Evolutionary conservation across 2,329 filamentous ascomycete species (phyloP).

Genomic region (Talaromyces sp.): DNA sequence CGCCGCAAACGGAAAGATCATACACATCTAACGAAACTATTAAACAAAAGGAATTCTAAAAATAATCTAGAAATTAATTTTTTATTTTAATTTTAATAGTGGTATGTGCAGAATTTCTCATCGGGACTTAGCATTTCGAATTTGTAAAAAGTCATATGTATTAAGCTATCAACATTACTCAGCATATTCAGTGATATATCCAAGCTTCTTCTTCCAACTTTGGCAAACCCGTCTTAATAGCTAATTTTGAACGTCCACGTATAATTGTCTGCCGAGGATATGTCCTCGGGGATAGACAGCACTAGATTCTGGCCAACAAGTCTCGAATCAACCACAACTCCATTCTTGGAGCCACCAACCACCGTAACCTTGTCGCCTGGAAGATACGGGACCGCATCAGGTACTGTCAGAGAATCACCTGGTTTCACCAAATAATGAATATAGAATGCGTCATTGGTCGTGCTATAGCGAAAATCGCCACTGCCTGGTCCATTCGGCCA

Average conservation of each 20-base stretch:
- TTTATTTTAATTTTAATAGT: too few species aligned
- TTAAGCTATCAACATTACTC: too few species aligned
- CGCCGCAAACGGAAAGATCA: too few species aligned
- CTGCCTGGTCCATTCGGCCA: conserved; percentile 26
- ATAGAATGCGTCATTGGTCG: neutral
- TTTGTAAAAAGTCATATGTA: too few species aligned
- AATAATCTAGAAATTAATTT: too few species aligned
- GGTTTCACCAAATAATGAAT: neutral
- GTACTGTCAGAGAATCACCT: neutral
- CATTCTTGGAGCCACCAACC: neutral
- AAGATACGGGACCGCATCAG: neutral
- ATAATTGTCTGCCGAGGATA: neutral
- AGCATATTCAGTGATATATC: too few species aligned
- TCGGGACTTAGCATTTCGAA: too few species aligned
- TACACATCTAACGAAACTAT: too few species aligned
- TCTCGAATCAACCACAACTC: neutral
- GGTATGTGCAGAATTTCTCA: too few species aligned
- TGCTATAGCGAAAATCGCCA: neutral
- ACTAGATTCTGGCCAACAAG: neutral
- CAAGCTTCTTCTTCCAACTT: too few species aligned
- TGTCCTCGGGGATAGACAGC: neutral
- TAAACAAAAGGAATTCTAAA: too few species aligned
- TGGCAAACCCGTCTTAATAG: neutral
- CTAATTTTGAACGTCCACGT: neutral
- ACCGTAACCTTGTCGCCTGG: neutral